Base-by-base conservation (phyloP, 257 asterid genomes). In the Datura wrightii region DNA sequence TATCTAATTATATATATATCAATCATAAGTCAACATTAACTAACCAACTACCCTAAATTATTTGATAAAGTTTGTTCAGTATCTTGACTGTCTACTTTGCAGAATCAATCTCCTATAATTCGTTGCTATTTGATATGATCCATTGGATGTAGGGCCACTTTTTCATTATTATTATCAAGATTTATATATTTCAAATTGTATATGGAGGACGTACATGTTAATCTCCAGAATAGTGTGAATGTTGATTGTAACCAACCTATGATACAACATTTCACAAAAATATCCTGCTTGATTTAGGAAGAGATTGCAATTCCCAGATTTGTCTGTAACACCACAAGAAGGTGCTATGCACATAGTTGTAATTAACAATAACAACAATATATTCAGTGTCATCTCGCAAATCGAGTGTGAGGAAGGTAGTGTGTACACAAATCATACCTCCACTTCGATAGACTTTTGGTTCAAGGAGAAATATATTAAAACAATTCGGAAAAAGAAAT, bases 21-120 rank as follows among this genome's bases (percentile, higher is more conserved):
- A 76, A 76, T 50, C 62, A 76, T 74, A 74, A 74, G 15, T 48
- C 60, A 24, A 76, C 1, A 76, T 50, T 76, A 76, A 50, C 62
- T 76, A 76, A 76, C 81, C 81, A 76, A 76, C 59, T 19, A 48
- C 80, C 59, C 59, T 74, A 19, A 10, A 46, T 74, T 74, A 74
- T 74, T 69, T 74, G 42, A 74, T 48, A 46, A 48, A 48, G 46
- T 74, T 46, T 74, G 42, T 46, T 46, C 80, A 11, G 7, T 19
- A 48, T 48, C n/a, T 48, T 48, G 24, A 76, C 62, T 31, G 24
- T 76, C 62, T 50, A 50, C 19, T 50, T 11, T 48, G 59, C 24
- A 24, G 14, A 24, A 31, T 76, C 81, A 31, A 31, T 52, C 24
- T 76, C 60, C 13, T 50, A 24, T 24, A 24, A 24, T 24, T 50